Evolutionary conservation across 352 stramenopile species (phyloP), one percentile per base, ranked within the genome.

Genomic region (Saprolegnia parasitica): DNA sequence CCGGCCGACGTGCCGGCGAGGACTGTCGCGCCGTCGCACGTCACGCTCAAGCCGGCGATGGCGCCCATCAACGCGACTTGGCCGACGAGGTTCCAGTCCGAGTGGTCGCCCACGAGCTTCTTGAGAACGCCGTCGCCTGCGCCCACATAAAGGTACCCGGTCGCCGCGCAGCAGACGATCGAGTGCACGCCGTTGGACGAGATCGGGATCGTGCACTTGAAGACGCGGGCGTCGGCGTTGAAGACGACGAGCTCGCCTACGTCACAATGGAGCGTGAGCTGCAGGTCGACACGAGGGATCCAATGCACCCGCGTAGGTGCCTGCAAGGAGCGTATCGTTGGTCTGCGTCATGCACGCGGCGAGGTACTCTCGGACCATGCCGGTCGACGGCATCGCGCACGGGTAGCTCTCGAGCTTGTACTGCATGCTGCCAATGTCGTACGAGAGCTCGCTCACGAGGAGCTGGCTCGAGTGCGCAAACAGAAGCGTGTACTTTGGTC

Each of bases 171-270:
- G 4, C 86, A 77, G 21, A 75, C 80, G 37, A 95, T 71, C 42
- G 84, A 90, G 67, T 95, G 93, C 18, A 95, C 84, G 29, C 81
- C 83, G 66, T 87, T 90, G 58, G 75, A 75, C 4, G 80, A 86
- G 13, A 91, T 76, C 3, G 82, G 77, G 18, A 90, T 75, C 0
- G 81, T 75, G 58, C 84, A 86, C 35, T 83, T 81, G 62, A 90
- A 92, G 4, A 84, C 81, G 37, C 85, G 71, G 0, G 77, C 73
- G 13, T 87, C 85, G 9, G 83, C 77, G 61, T 87, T 91, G 68
- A 96, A 96, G 8, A 97, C 85, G 0, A 96, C 84, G 37, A 97
- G 76, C 62, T 97, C 88, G 26, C 90, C 78, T 9, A 78, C 74
- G 40, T 58, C 71, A 32, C 24, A 63, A n/a, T n/a, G n/a, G n/a